Evolutionary conservation across 768 basidiomycete genomes (phyloP).

Genomic region (Pleurotus cornucopiae): DNA sequence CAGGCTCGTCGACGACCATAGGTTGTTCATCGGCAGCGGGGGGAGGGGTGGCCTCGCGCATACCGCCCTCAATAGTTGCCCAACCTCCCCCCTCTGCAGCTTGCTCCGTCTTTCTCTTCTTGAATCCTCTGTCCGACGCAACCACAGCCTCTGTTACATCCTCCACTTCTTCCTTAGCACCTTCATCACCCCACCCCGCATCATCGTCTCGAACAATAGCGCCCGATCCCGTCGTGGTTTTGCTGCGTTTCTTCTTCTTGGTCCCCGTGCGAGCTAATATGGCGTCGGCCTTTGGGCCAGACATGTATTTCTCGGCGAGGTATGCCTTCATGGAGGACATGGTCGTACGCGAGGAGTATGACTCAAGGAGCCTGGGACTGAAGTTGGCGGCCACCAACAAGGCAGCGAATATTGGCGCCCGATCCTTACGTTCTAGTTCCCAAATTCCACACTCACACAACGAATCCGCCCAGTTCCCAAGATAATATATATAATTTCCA

Average conservation of each 20-base stretch:
- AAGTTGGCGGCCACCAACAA: too few species aligned
- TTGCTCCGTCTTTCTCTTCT: conserved; percentile 52
- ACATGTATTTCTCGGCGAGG: conserved; percentile 91
- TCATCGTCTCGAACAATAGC: conserved; percentile 64
- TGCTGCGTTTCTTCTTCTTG: conserved; percentile 74
- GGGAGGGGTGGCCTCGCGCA: conserved; percentile 45
- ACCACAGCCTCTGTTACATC: conserved; percentile 64
- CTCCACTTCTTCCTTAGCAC: conserved; percentile 42
- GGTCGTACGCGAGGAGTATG: neutral
- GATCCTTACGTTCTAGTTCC: too few species aligned
- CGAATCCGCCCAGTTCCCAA: too few species aligned
- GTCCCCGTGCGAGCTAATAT: conserved; percentile 67
- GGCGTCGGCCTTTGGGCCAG: conserved; percentile 93
- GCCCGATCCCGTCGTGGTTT: conserved; percentile 23
- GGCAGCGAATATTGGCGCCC: too few species aligned
- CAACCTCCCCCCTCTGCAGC: conserved; percentile 53
- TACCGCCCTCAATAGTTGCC: conserved; percentile 61
- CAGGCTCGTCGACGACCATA: conserved; percentile 40
- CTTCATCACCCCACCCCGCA: conserved; percentile 56
- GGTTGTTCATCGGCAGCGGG: conserved; percentile 68
- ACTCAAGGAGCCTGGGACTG: too few species aligned
- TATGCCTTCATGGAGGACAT: conserved; percentile 72
- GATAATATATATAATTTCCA: too few species aligned
- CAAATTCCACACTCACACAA: too few species aligned
- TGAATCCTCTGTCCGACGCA: conserved; percentile 74